Percentiles rank a stretch among this genome's conserved stretches.
Conservation (phyloP, 768 basidiomycete species). For the Kwoniella bestiolae region DNA sequence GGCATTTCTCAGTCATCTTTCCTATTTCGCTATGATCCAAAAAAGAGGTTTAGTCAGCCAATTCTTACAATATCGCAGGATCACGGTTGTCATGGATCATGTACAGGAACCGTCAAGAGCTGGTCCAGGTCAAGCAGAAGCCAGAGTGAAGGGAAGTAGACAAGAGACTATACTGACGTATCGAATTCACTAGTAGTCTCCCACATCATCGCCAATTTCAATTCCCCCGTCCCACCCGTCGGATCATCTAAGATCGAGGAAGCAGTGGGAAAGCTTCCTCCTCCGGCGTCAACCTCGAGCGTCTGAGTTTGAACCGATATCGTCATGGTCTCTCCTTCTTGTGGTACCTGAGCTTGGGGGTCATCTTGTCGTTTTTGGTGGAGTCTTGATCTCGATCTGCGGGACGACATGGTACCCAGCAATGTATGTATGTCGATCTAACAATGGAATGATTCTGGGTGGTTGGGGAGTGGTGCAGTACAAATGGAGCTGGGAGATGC, state of each 20-base stretch:
- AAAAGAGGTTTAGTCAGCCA: neutral
- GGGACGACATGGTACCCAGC: neutral
- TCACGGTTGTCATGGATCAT: too few relatives aligned
- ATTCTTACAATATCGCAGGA: neutral
- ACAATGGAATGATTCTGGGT: neutral
- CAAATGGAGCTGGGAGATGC: neutral
- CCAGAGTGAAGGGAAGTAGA: neutral
- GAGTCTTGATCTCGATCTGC: neutral
- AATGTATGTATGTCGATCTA: neutral
- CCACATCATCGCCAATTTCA: constrained; percentile 20
- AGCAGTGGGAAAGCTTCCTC: constrained; percentile 9
- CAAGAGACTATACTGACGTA: neutral
- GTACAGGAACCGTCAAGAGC: neutral
- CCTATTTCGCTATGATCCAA: constrained; percentile 8
- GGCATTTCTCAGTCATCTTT: constrained; percentile 33
- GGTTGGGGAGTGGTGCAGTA: neutral
- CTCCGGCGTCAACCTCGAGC: constrained; percentile 6
- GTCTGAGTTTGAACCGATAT: constrained; percentile 7
- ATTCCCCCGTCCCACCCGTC: neutral
- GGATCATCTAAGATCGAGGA: neutral
- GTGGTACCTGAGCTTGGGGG: too few relatives aligned
- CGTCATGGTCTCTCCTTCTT: neutral
- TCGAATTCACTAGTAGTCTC: constrained; percentile 12
- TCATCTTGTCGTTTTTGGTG: neutral
- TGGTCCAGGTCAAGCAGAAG: neutral